phyloP scores from a whole-genome alignment of 768 basidiomycete species.

The Mrakia blollopis region DNA sequence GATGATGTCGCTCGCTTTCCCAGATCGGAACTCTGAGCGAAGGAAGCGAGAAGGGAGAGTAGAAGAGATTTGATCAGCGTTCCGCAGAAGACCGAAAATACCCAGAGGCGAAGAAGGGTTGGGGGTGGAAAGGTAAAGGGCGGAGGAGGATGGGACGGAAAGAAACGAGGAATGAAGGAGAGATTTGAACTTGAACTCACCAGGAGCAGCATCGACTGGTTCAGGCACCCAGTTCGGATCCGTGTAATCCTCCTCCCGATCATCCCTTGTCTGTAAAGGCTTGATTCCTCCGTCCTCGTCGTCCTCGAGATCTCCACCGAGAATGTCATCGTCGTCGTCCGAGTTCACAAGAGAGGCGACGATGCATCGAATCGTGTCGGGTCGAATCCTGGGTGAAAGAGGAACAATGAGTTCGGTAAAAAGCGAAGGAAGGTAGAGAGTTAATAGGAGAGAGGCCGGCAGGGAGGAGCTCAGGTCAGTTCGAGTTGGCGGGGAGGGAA shows the following conservation, averaged over 20 bases:
- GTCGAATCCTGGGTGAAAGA: conserved; percentile 58
- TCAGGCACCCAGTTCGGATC: conserved; percentile 96
- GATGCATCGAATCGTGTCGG: conserved; percentile 90
- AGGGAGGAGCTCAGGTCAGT: too few species aligned
- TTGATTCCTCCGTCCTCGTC: conserved; percentile 58
- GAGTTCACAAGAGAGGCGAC: conserved; percentile 86
- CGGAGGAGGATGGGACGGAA: background rate
- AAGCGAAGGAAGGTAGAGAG: background rate
- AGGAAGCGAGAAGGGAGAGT: background rate
- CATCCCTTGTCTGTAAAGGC: conserved; percentile 65
- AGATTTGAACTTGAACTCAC: conserved; percentile 47
- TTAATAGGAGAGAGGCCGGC: conserved; percentile 8
- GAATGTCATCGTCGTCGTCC: conserved; percentile 46
- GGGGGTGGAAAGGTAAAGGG: background rate
- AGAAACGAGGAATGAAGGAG: background rate
- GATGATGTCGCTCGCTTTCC: conserved; percentile 86
- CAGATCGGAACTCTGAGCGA: conserved; percentile 76
- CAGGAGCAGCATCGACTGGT: conserved; percentile 91
- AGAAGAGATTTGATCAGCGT: background rate
- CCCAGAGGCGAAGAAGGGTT: too few species aligned
- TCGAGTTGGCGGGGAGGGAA: too few species aligned
- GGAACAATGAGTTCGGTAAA: background rate
- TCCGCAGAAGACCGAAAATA: too few species aligned
- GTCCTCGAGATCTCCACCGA: conserved; percentile 74
- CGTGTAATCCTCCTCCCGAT: conserved; percentile 67